A percentile compares a stretch with the other conserved stretches of the same genome.
Evolutionary conservation across 805 yeast genomes (phyloP).

Genomic region (Yarrowia keelungensis): DNA sequence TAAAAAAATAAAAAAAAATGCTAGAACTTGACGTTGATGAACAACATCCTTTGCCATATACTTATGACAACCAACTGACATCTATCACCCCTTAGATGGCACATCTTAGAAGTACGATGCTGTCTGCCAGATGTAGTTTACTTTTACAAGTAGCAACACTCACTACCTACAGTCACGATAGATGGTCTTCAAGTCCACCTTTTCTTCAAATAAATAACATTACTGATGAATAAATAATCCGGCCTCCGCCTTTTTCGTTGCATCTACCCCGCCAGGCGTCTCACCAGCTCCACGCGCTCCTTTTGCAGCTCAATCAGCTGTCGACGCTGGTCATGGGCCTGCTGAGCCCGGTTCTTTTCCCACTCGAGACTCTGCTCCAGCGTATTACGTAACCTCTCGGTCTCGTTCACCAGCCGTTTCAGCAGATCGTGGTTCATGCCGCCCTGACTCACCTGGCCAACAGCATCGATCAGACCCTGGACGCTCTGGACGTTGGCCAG

Average conservation of each 20-base stretch:
- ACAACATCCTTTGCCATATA: too few species aligned
- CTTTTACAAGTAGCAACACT: too few species aligned
- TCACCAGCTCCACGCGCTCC: slow-evolving; percentile 12
- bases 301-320: slow-evolving; percentile 29
- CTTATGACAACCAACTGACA: too few species aligned
- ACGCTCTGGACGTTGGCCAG: slow-evolving; percentile 13
- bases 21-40: too few species aligned
- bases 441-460: slow-evolving; percentile 29
- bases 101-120: too few species aligned
- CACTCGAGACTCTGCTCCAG: slow-evolving; percentile 31
- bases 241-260: not conserved
- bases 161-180: too few species aligned
- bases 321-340: slow-evolving; percentile 19
- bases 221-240: slow-evolving; percentile 19
- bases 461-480: slow-evolving; percentile 16
- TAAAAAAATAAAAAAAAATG: too few species aligned
- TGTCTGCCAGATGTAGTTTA: too few species aligned
- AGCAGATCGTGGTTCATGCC: slow-evolving; percentile 3
- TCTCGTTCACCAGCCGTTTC: slow-evolving; percentile 12
- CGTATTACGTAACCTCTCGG: slow-evolving; percentile 1
- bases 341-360: slow-evolving; percentile 31
- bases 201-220: slow-evolving; percentile 6
- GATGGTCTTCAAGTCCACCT: too few species aligned
- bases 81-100: too few species aligned
- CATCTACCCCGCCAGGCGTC: slow-evolving; percentile 15